Conservation (phyloP, 192 early-diverging fungal genomes). For the Spizellomyces sp. region DNA sequence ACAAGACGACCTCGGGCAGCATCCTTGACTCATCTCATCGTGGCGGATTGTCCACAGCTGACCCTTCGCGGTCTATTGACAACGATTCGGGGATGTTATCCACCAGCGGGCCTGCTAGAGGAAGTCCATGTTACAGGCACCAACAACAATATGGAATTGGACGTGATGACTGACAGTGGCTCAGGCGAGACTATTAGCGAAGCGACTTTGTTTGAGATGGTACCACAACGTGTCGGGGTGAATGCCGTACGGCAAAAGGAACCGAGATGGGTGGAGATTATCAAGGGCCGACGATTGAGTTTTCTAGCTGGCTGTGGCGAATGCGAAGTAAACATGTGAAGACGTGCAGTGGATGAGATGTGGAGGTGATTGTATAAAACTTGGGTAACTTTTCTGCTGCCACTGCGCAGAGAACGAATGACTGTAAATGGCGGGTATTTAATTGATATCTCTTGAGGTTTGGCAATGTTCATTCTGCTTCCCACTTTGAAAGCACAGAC, state of each 20-base stretch:
- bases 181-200: background rate
- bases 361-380: no score
- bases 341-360: no score
- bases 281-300: background rate
- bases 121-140: constrained; percentile 3
- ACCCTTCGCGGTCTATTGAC: background rate
- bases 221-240: background rate
- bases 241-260: background rate
- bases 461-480: no score
- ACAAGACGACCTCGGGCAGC: background rate
- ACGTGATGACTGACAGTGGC: background rate
- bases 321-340: no score
- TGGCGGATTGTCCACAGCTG: background rate
- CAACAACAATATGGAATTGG: background rate
- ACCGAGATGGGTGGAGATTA: constrained; percentile 8
- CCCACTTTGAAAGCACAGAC: no score
- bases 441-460: no score
- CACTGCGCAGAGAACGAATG: no score
- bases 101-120: background rate
- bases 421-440: no score
- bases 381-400: no score
- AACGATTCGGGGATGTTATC: no score
- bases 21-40: background rate
- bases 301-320: no score
- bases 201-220: background rate